Evolutionary conservation across 1,284 basidiomycete genomes (phyloP).

Genomic region (Lentinus polychrous): DNA sequence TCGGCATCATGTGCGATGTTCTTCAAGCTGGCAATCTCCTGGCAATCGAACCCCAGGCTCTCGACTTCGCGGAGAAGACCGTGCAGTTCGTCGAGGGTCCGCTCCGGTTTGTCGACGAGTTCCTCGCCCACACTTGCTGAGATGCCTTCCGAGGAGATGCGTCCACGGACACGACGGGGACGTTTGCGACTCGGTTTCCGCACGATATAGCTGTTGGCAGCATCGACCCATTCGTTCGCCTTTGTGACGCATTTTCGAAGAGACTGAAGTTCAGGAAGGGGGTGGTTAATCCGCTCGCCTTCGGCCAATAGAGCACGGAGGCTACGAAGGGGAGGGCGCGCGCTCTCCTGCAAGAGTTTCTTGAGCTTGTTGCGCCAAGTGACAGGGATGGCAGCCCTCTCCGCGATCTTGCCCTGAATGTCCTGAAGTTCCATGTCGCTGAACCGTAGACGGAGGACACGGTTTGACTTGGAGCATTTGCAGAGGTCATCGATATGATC

Average conservation of each 20-base stretch:
- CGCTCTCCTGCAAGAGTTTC: slow-evolving; percentile 59
- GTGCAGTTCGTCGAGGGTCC: slow-evolving; percentile 60
- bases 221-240: slow-evolving; percentile 82
- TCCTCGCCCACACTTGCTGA: slow-evolving; percentile 10
- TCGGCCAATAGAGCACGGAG: slow-evolving; percentile 78
- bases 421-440: slow-evolving; percentile 75
- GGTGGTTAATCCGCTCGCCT: slow-evolving; percentile 78
- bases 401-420: slow-evolving; percentile 56
- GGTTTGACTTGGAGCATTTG: slow-evolving; percentile 53
- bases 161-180: slow-evolving; percentile 48
- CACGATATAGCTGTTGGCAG: slow-evolving; percentile 63
- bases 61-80: slow-evolving; percentile 65
- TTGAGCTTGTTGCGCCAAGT: slow-evolving; percentile 71
- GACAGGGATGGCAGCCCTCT: slow-evolving; percentile 70
- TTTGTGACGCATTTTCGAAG: slow-evolving; percentile 75
- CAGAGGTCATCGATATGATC: slow-evolving; percentile 81
- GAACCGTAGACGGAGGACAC: slow-evolving; percentile 74
- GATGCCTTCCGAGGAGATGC: slow-evolving; percentile 18
- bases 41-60: slow-evolving; percentile 71
- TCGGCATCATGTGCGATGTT: slow-evolving; percentile 59
- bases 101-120: slow-evolving; percentile 59
- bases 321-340: slow-evolving; percentile 67
- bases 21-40: slow-evolving; percentile 59
- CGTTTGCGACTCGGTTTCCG: slow-evolving; percentile 70
- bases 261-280: slow-evolving; percentile 64